Conservation (phyloP, 2,329 filamentous ascomycete species). For the Apiospora saccharicola region DNA sequence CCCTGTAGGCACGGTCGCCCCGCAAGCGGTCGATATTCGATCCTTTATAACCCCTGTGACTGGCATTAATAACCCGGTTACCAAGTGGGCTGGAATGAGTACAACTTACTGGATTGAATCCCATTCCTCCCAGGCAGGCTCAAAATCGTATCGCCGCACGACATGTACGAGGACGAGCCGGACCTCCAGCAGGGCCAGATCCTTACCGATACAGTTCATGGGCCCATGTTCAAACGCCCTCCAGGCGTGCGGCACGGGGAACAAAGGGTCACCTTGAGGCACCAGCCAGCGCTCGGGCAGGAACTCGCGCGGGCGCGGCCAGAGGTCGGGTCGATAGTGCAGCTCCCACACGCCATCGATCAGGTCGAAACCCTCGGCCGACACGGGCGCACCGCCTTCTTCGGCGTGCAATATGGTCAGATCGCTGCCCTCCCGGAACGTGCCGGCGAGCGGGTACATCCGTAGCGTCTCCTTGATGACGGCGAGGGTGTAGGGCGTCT, state of each 20-base stretch:
- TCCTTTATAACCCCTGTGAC: conserved; percentile 7
- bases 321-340: conserved; percentile 44
- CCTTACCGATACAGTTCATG: conserved; percentile 48
- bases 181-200: conserved; percentile 45
- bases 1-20: conserved; percentile 9
- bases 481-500: conserved; percentile 57
- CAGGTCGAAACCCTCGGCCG: conserved; percentile 43
- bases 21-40: not conserved
- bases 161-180: conserved; percentile 38
- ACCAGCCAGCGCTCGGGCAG: conserved; percentile 53
- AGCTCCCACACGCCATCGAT: conserved; percentile 32
- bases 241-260: conserved; percentile 39
- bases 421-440: conserved; percentile 44
- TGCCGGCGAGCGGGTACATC: conserved; percentile 56
- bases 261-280: conserved; percentile 31
- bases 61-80: too few relatives aligned
- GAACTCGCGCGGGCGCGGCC: conserved; percentile 48
- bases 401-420: conserved; percentile 47
- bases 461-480: conserved; percentile 62
- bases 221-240: conserved; percentile 49
- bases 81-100: not conserved
- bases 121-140: conserved; percentile 26
- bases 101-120: conserved; percentile 23
- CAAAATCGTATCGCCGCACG: conserved; percentile 34
- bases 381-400: conserved; percentile 47